Percentiles rank a stretch among this genome's conserved stretches.
phyloP scores from a whole-genome alignment of 2,329 filamentous ascomycete species.

The Tolypocladium tropicale region DNA sequence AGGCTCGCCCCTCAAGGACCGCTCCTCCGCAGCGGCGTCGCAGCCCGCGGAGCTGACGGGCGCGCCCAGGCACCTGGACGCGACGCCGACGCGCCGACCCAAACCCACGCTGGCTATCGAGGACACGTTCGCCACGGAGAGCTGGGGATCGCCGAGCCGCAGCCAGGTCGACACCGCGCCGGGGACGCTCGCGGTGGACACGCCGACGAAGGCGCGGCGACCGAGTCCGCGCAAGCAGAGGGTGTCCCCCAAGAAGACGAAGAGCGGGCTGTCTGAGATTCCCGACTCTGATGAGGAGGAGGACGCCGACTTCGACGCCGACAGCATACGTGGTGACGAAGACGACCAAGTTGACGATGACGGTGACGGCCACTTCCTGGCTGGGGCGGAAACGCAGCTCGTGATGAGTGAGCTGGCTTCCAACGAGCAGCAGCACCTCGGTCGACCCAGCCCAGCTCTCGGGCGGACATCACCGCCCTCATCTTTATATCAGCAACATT shows the following conservation, averaged over 20 bases:
- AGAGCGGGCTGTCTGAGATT: constrained; percentile 23
- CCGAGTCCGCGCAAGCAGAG: constrained; percentile 1
- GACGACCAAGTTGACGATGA: constrained; percentile 7
- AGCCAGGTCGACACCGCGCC: constrained; percentile 8
- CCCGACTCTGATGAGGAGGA: constrained; percentile 41
- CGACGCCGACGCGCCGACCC: constrained; percentile 7
- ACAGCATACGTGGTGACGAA: constrained; percentile 9
- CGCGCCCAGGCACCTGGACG: constrained; percentile 8
- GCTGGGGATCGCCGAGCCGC: constrained; percentile 16
- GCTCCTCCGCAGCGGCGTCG: constrained; percentile 15
- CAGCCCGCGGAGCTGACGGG: constrained; percentile 12
- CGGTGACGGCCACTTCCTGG: constrained; percentile 11
- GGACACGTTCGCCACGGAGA: constrained; percentile 33
- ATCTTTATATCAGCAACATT: neutral
- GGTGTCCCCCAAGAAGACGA: neutral
- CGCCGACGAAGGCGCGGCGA: neutral
- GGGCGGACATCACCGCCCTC: neutral
- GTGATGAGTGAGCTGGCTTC: constrained; percentile 22
- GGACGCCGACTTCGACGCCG: constrained; percentile 12
- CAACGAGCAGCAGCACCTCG: constrained; percentile 8
- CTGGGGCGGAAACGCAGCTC: constrained; percentile 23
- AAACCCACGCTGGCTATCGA: constrained; percentile 27
- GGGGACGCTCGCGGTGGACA: constrained; percentile 1
- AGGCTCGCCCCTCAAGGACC: constrained; percentile 28
- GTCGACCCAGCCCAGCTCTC: constrained; percentile 4